Percentiles rank a stretch among this genome's conserved stretches.
Conservation (phyloP, 2,329 filamentous ascomycete species). For the Colletotrichum simmondsii region DNA sequence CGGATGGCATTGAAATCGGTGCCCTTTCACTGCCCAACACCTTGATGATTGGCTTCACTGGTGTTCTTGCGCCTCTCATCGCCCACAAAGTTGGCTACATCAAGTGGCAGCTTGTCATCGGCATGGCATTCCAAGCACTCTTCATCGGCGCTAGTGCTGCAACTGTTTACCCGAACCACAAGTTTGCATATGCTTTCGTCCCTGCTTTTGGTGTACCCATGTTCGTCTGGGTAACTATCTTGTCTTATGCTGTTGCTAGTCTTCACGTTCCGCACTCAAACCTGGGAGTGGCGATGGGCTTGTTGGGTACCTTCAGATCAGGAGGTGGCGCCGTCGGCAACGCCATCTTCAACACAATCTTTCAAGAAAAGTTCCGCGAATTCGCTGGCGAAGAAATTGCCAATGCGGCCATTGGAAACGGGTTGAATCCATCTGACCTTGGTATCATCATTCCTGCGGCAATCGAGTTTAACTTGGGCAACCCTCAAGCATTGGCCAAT, state of each 20-base stretch:
- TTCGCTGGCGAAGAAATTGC: conserved; percentile 41
- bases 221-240: conserved; percentile 45
- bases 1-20: conserved; percentile 42
- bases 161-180: conserved; percentile 40
- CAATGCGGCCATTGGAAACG: conserved; percentile 40
- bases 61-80: conserved; percentile 40
- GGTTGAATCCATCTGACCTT: conserved; percentile 38
- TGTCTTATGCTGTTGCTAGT: conserved; percentile 42
- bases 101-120: conserved; percentile 43
- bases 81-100: conserved; percentile 45
- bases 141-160: conserved; percentile 42
- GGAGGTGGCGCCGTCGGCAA: conserved; percentile 46
- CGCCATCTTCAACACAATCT: conserved; percentile 47
- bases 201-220: conserved; percentile 44
- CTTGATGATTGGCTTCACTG: conserved; percentile 21
- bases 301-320: conserved; percentile 44
- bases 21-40: conserved; percentile 21
- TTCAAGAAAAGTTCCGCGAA: conserved; percentile 35
- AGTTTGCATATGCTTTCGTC: conserved; percentile 42
- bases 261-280: conserved; percentile 44
- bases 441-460: conserved; percentile 42
- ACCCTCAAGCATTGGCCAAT: conserved; percentile 36
- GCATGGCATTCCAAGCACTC: conserved; percentile 42
- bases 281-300: conserved; percentile 43
- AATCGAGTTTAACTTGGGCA: conserved; percentile 43